A percentile compares a stretch with the other conserved stretches of the same genome.
Conservation (phyloP, 257 asterid species). For the Nemophila menziesii region DNA sequence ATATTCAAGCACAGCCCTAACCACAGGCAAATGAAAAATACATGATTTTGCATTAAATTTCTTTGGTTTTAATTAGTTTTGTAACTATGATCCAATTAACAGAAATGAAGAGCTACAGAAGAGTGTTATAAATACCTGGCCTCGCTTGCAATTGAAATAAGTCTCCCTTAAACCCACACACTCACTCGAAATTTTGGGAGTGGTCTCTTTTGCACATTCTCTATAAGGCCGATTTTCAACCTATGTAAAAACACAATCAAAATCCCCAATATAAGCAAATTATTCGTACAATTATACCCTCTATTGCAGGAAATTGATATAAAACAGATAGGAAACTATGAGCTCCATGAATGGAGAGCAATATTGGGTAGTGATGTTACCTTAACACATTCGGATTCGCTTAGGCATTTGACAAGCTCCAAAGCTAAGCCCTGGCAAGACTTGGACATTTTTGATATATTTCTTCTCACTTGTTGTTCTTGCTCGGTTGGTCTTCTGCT, state of each 20-base stretch:
- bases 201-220: constrained; percentile 70
- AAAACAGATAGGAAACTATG: no score
- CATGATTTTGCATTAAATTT: no score
- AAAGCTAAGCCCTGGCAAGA: constrained; percentile 88
- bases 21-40: no score
- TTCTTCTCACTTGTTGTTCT: not conserved
- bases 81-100: not conserved
- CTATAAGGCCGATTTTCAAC: constrained; percentile 65
- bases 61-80: not conserved
- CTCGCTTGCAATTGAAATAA: constrained; percentile 92
- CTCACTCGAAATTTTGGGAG: constrained; percentile 67
- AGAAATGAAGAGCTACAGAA: not conserved
- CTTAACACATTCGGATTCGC: constrained; percentile 91
- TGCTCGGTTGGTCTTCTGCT: not conserved
- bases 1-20: no score
- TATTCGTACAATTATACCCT: constrained; percentile 7
- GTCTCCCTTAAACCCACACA: constrained; percentile 91
- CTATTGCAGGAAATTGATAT: not conserved
- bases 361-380: constrained; percentile 17
- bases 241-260: constrained; percentile 22
- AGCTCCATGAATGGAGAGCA: no score
- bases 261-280: constrained; percentile 2
- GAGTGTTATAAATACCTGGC: constrained; percentile 37
- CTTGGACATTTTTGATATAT: constrained; percentile 75
- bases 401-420: constrained; percentile 85